phyloP scores from a whole-genome alignment of 371 early-diverging fungal species.

The Rhizopus delemar region DNA sequence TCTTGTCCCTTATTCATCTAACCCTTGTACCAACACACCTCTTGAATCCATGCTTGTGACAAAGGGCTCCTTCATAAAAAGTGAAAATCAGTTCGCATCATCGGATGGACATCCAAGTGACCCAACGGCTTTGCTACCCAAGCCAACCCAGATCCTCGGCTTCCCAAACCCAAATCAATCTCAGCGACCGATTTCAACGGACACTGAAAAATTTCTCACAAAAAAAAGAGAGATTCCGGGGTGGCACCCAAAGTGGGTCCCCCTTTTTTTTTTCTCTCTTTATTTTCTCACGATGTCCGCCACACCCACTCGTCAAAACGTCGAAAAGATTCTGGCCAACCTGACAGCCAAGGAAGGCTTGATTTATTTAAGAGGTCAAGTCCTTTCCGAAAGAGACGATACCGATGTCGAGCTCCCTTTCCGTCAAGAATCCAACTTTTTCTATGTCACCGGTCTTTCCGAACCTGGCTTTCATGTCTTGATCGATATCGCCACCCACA shows the following conservation, averaged over 20 bases:
- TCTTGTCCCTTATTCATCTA: too few species aligned
- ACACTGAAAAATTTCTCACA: not conserved
- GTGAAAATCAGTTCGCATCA: too few species aligned
- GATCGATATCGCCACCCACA: constrained; percentile 64
- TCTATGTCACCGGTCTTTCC: constrained; percentile 55
- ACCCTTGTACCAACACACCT: too few species aligned
- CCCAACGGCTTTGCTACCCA: too few species aligned
- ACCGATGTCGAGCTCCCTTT: constrained; percentile 78
- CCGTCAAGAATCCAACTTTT: constrained; percentile 87
- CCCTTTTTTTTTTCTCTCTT: constrained; percentile 11
- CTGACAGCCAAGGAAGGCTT: constrained; percentile 61
- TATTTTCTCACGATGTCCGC: constrained; percentile 30
- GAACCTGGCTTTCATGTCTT: constrained; percentile 78
- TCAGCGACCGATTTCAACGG: too few species aligned
- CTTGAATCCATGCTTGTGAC: too few species aligned
- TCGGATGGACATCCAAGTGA: too few species aligned
- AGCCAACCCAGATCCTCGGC: too few species aligned
- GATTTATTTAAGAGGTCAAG: constrained; percentile 71
- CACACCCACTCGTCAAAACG: constrained; percentile 63
- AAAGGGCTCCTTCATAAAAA: too few species aligned
- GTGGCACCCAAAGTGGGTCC: not conserved
- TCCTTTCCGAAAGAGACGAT: constrained; percentile 66
- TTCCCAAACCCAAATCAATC: too few species aligned
- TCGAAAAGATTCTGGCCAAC: constrained; percentile 60
- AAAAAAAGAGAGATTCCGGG: not conserved